Evolutionary conservation across 139 green algal species (phyloP).

Genomic region (Chlamydomonas sp.): DNA sequence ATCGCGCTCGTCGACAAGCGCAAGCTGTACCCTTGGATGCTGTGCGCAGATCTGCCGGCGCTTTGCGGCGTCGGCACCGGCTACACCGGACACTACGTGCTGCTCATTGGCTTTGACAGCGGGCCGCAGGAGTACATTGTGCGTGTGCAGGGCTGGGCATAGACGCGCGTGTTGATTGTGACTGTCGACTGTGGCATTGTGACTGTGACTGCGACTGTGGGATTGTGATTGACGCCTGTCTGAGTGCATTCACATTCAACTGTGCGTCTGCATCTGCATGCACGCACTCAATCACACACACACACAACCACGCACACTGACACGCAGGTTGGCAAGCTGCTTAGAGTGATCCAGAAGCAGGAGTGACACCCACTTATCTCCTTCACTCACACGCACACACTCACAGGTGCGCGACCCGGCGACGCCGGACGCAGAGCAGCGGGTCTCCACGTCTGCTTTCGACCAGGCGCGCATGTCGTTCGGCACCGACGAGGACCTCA

Average conservation of each 20-base stretch:
- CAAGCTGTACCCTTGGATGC: conserved; percentile 34
- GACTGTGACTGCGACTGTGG: too few relatives aligned
- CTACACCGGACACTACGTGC: conserved; percentile 35
- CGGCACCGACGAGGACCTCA: conserved; percentile 31
- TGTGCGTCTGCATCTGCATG: too few relatives aligned
- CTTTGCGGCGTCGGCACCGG: not conserved
- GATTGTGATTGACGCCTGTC: too few relatives aligned
- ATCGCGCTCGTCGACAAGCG: conserved; percentile 80
- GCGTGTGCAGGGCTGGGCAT: not conserved
- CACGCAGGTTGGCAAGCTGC: not conserved
- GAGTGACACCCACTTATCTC: too few relatives aligned
- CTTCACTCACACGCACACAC: too few relatives aligned
- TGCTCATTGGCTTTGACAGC: conserved; percentile 29
- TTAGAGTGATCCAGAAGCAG: conserved; percentile 14
- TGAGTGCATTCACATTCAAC: too few relatives aligned
- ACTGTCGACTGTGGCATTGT: not conserved
- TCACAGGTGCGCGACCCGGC: conserved; percentile 31
- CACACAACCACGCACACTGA: too few relatives aligned
- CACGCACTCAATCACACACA: too few relatives aligned
- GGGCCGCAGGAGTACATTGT: conserved; percentile 10
- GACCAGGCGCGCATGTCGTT: conserved; percentile 34
- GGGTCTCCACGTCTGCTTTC: conserved; percentile 16
- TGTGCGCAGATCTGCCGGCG: not conserved
- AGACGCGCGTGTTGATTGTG: not conserved
- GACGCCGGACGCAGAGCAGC: not conserved